Evolutionary conservation across 441 rosid genomes (phyloP).

Genomic region (Arabidopsis hybrid): DNA sequence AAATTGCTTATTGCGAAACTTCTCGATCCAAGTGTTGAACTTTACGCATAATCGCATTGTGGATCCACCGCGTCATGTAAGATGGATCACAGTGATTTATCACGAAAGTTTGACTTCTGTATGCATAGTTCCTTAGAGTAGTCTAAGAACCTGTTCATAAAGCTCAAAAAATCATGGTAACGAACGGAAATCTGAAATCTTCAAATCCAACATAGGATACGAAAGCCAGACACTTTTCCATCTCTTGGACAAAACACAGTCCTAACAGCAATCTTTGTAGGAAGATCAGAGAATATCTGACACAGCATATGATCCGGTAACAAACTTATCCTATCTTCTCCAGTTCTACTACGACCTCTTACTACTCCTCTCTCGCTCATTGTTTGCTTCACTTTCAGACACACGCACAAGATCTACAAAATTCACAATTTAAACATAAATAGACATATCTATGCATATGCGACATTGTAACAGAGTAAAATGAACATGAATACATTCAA

Average conservation of each 20-base stretch:
- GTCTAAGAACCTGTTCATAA: too few species aligned
- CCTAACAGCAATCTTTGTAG: slow-evolving; percentile 2
- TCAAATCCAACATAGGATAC: not conserved
- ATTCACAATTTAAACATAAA: not conserved
- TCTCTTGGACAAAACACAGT: slow-evolving; percentile 19
- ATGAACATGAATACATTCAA: too few species aligned
- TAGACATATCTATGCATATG: too few species aligned
- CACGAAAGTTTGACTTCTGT: not conserved
- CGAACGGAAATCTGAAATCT: not conserved
- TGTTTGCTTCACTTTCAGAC: not conserved
- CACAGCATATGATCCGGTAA: slow-evolving; percentile 21
- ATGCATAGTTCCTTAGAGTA: not conserved
- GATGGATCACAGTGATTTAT: not conserved
- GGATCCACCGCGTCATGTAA: slow-evolving; percentile 10
- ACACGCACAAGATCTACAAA: not conserved
- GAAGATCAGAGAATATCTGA: slow-evolving; percentile 23
- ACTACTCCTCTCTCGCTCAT: slow-evolving; percentile 14
- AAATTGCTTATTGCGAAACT: slow-evolving; percentile 1
- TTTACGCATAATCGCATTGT: not conserved
- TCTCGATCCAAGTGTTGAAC: slow-evolving; percentile 2
- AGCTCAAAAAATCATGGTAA: not conserved
- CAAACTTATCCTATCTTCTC: slow-evolving; percentile 18
- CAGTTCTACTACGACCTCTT: not conserved
- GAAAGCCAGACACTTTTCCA: slow-evolving; percentile 24
- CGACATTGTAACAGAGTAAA: too few species aligned